Conservation (phyloP, 108 stramenopile genomes). For the Nitzschia inconspicua region DNA sequence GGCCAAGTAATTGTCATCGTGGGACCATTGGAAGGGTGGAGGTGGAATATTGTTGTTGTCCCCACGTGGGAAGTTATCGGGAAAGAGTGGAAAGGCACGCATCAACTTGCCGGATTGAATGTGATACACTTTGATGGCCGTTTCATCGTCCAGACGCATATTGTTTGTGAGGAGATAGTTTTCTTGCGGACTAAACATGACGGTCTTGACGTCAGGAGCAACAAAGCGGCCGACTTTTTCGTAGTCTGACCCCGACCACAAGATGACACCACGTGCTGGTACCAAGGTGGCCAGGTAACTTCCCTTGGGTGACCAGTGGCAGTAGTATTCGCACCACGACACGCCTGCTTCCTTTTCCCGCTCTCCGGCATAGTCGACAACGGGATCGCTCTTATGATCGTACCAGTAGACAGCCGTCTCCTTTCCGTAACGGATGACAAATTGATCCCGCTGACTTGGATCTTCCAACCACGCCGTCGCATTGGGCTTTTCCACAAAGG, state of each 20-base stretch:
- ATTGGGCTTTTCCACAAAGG: constrained; percentile 86
- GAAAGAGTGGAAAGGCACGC: constrained; percentile 82
- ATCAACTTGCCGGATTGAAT: constrained; percentile 78
- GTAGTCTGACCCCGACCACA: constrained; percentile 92
- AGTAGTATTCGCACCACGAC: constrained; percentile 92
- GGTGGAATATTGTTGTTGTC: constrained; percentile 50
- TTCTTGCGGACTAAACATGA: constrained; percentile 82
- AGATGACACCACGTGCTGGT: constrained; percentile 87
- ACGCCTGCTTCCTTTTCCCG: constrained; percentile 95
- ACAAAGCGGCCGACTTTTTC: constrained; percentile 88
- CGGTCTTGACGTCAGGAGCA: constrained; percentile 81
- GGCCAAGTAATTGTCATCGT: constrained; percentile 92
- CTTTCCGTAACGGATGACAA: constrained; percentile 86
- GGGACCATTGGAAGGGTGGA: constrained; percentile 91
- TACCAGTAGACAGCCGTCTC: constrained; percentile 93
- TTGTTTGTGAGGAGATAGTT: constrained; percentile 91
- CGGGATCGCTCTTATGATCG: constrained; percentile 77
- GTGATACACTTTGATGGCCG: constrained; percentile 89
- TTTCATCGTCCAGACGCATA: constrained; percentile 64
- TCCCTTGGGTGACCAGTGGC: constrained; percentile 93
- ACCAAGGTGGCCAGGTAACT: constrained; percentile 91
- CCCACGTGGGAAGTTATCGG: constrained; percentile 32
- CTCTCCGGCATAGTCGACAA: constrained; percentile 90
- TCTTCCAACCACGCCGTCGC: constrained; percentile 91
- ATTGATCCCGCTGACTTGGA: constrained; percentile 89